These are phyloP conservation scores for Penicillium sp. DNA, from an alignment of 2,329 filamentous ascomycete genomes.

Conservation along the genomic window DNA sequence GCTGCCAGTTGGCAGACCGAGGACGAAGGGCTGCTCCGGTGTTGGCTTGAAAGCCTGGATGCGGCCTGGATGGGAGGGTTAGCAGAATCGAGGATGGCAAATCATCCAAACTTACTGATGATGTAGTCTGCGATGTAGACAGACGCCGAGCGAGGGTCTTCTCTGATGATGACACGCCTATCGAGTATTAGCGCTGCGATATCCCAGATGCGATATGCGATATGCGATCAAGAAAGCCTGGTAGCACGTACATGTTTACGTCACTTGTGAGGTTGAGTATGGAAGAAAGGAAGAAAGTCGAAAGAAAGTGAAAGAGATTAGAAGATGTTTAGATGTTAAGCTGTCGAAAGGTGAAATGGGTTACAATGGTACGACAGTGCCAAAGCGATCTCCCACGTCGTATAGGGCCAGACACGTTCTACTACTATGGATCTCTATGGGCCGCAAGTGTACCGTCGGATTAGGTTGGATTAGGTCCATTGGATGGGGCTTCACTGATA, in stretches of 20 bases:
- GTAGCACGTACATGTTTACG: conserved; percentile 32
- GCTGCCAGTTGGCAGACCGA: conserved; percentile 81
- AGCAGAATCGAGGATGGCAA: not conserved
- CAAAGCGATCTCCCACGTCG: conserved; percentile 20
- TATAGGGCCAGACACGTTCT: conserved; percentile 10
- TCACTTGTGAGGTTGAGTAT: conserved; percentile 22
- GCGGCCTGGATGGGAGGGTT: conserved; percentile 55
- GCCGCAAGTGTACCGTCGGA: conserved; percentile 19
- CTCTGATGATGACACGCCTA: conserved; percentile 83
- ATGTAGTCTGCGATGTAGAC: conserved; percentile 81
- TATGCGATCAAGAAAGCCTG: no score
- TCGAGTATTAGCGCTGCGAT: conserved; percentile 9
- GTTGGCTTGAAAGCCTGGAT: conserved; percentile 78
- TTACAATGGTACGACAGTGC: conserved; percentile 31
- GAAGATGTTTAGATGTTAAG: not conserved
- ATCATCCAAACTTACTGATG: conserved; percentile 55
- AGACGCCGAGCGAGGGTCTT: conserved; percentile 69
- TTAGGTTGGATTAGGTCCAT: not conserved
- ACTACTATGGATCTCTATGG: conserved; percentile 11
- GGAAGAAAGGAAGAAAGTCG: conserved; percentile 2
- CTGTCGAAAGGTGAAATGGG: conserved; percentile 15
- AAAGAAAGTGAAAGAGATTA: not conserved
- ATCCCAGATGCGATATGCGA: not conserved
- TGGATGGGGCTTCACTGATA: no score
- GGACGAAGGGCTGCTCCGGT: conserved; percentile 72